Conservation (phyloP, 2,329 filamentous ascomycete species). For the Alternaria infectoria region DNA sequence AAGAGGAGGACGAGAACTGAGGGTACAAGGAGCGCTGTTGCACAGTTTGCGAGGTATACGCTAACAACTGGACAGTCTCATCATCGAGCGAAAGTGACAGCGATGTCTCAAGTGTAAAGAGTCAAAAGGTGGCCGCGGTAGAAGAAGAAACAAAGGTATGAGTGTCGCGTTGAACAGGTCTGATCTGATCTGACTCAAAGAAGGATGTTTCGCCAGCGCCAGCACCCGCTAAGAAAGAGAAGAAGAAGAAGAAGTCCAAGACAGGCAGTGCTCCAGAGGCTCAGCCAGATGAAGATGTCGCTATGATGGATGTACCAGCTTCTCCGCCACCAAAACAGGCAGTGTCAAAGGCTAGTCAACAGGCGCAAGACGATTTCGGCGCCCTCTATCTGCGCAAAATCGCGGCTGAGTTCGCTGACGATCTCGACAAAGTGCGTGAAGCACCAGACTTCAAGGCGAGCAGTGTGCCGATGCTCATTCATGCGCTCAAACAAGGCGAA, state of each 20-base stretch:
- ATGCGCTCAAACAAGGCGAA: slow-evolving; percentile 72
- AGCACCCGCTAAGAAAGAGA: slow-evolving; percentile 18
- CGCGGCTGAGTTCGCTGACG: slow-evolving; percentile 74
- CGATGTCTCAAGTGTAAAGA: slow-evolving; percentile 28
- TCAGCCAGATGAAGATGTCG: slow-evolving; percentile 17
- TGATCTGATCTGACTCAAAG: not conserved
- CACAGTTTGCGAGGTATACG: not conserved
- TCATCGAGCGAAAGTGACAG: slow-evolving; percentile 43
- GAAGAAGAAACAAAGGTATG: slow-evolving; percentile 1
- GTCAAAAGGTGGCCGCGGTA: slow-evolving; percentile 3
- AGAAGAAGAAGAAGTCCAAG: slow-evolving; percentile 17
- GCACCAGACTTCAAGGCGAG: slow-evolving; percentile 74
- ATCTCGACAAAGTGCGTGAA: slow-evolving; percentile 71
- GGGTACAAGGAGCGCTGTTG: slow-evolving; percentile 11
- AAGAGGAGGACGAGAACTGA: slow-evolving; percentile 43
- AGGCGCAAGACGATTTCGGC: slow-evolving; percentile 56
- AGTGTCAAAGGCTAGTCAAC: not conserved
- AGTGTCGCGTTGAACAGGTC: not conserved
- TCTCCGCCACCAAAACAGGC: slow-evolving; percentile 6
- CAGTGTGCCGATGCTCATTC: slow-evolving; percentile 67
- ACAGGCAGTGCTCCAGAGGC: slow-evolving; percentile 2
- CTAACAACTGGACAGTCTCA: slow-evolving; percentile 30
- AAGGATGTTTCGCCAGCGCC: slow-evolving; percentile 7
- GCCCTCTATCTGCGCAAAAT: slow-evolving; percentile 73
- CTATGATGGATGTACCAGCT: slow-evolving; percentile 27